A percentile compares a stretch with the other conserved stretches of the same genome.
phyloP scores from a whole-genome alignment of 805 yeast genomes.

The Teunomyces atbi region DNA sequence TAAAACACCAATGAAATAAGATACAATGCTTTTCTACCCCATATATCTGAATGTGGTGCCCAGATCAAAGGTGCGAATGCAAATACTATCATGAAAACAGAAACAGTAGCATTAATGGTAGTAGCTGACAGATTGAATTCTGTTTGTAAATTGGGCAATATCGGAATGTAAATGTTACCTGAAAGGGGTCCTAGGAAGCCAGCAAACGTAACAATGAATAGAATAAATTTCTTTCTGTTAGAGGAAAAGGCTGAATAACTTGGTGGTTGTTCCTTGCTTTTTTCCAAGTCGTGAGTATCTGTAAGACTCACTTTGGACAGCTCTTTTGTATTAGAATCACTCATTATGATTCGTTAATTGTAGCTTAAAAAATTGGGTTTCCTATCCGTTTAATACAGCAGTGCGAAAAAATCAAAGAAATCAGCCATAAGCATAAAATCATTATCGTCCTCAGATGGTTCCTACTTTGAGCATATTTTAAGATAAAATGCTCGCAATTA shows the following conservation, averaged over 20 bases:
- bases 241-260: constrained; percentile 33
- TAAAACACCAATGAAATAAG: constrained; percentile 25
- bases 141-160: constrained; percentile 44
- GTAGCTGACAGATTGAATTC: constrained; percentile 42
- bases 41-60: constrained; percentile 55
- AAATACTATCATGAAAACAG: constrained; percentile 56
- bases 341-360: background rate
- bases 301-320: background rate
- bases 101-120: constrained; percentile 53
- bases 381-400: background rate
- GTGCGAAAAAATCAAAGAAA: background rate
- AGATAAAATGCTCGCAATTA: background rate
- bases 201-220: constrained; percentile 43
- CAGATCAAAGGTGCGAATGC: constrained; percentile 56
- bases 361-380: background rate
- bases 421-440: background rate
- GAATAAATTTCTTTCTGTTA: constrained; percentile 29
- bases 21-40: constrained; percentile 41
- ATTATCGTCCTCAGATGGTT: background rate
- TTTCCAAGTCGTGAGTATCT: background rate
- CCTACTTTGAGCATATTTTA: background rate
- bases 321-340: background rate
- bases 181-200: constrained; percentile 58
- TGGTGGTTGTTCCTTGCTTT: background rate
- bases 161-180: constrained; percentile 58